Percentiles rank a stretch among this genome's conserved stretches.
Conservation (phyloP, 495 filamentous ascomycete species). For the Haplographium delicatum region DNA sequence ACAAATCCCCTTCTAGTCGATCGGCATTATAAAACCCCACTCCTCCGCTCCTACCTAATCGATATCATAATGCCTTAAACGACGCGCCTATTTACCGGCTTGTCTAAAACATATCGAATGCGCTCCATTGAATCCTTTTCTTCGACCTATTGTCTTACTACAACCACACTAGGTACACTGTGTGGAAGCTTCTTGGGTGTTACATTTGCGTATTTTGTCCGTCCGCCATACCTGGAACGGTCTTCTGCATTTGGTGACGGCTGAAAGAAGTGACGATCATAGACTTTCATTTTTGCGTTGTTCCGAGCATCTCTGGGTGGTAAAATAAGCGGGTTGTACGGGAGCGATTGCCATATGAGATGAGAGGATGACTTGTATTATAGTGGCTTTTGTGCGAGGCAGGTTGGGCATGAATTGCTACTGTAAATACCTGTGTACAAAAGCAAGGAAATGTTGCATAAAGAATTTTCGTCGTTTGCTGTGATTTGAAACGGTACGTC, state of each 20-base stretch:
- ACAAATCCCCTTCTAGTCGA: conserved; percentile 52
- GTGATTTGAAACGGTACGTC: too few species aligned
- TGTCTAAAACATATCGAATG: conserved; percentile 16
- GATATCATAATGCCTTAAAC: conserved; percentile 22
- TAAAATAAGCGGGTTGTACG: conserved; percentile 13
- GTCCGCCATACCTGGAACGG: conserved; percentile 1
- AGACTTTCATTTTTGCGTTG: conserved; percentile 20
- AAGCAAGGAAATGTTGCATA: conserved; percentile 12
- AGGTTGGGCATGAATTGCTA: conserved; percentile 18
- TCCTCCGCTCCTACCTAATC: conserved; percentile 25
- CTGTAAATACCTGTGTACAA: conserved; percentile 27
- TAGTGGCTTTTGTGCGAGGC: conserved; percentile 21
- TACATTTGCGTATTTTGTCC: conserved; percentile 9
- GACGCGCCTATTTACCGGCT: conserved; percentile 9
- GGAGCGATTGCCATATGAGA: conserved; percentile 9
- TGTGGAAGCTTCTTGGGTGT: conserved; percentile 7
- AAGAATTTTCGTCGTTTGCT: background rate
- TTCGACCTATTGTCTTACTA: conserved; percentile 25
- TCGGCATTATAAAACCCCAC: conserved; percentile 6
- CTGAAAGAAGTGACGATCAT: conserved; percentile 26
- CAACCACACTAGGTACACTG: conserved; percentile 15
- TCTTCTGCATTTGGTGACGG: conserved; percentile 24
- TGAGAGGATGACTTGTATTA: conserved; percentile 18
- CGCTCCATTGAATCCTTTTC: conserved; percentile 15
- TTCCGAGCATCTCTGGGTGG: conserved; percentile 23